Percentiles rank a stretch among this genome's conserved stretches.
Conservation (phyloP, 208 protist genomes). For the Crithidia mellificae region DNA sequence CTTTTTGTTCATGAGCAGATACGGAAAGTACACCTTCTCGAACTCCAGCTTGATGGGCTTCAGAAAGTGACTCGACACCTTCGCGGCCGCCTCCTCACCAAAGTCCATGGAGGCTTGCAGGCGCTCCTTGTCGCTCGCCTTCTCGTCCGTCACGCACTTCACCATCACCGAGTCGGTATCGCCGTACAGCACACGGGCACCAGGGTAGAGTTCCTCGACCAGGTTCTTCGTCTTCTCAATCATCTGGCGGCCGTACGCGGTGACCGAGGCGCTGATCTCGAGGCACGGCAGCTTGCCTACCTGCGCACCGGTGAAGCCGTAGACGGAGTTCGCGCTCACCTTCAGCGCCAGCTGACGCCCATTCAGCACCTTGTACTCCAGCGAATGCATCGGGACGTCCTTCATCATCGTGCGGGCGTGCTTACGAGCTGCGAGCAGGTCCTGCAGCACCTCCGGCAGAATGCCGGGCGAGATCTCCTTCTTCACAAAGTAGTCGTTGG, state of each 20-base stretch:
- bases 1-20: slow-evolving; percentile 99
- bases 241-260: slow-evolving; percentile 99
- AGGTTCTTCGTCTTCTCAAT: slow-evolving; percentile 96
- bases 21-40: slow-evolving; percentile 99
- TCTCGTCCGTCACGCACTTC: slow-evolving; percentile 72
- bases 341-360: slow-evolving; percentile 99
- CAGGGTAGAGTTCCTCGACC: slow-evolving; percentile 97
- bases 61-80: slow-evolving; percentile 79
- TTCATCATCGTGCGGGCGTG: slow-evolving; percentile 84
- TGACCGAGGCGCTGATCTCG: slow-evolving; percentile 95
- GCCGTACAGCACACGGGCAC: slow-evolving; percentile 98
- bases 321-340: slow-evolving; percentile 99
- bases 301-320: slow-evolving; percentile 99
- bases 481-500: slow-evolving; percentile 80
- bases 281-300: slow-evolving; percentile 99
- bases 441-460: slow-evolving; percentile 85
- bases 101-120: slow-evolving; percentile 73
- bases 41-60: slow-evolving; percentile 99
- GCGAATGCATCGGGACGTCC: slow-evolving; percentile 70
- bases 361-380: slow-evolving; percentile 94
- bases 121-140: slow-evolving; percentile 59
- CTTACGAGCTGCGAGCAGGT: slow-evolving; percentile 80
- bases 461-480: slow-evolving; percentile 75
- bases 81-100: slow-evolving; percentile 93
- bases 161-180: slow-evolving; percentile 99